A percentile compares a stretch with the other conserved stretches of the same genome.
Conservation (phyloP, 352 stramenopile species). For the Phytopythium litorale region DNA sequence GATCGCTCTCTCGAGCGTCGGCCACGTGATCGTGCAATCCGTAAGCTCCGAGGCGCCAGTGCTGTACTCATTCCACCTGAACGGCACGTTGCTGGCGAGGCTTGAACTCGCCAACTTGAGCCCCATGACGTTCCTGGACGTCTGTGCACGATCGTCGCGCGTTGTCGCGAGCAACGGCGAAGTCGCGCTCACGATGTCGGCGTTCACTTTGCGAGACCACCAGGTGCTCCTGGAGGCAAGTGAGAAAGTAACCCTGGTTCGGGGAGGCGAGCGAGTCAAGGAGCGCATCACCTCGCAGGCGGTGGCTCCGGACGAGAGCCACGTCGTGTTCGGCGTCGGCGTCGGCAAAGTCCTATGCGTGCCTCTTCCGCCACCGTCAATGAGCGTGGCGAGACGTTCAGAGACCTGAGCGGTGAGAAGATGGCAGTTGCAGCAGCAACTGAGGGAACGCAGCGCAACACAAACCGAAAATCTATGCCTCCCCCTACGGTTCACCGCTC, state of each 20-base stretch:
- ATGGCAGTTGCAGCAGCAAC: background rate
- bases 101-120: slow-evolving; percentile 15
- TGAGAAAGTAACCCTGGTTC: background rate
- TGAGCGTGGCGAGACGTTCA: slow-evolving; percentile 3
- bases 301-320: slow-evolving; percentile 70
- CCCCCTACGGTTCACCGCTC: background rate
- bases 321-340: slow-evolving; percentile 66
- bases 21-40: slow-evolving; percentile 71
- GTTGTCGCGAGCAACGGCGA: slow-evolving; percentile 63
- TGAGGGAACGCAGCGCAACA: background rate
- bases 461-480: slow-evolving; percentile 51
- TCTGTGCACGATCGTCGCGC: slow-evolving; percentile 63
- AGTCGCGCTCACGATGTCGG: slow-evolving; percentile 37
- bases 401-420: slow-evolving; percentile 20
- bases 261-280: slow-evolving; percentile 3
- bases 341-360: slow-evolving; percentile 49
- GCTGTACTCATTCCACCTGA: slow-evolving; percentile 74
- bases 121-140: slow-evolving; percentile 46
- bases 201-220: slow-evolving; percentile 42
- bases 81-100: slow-evolving; percentile 52
- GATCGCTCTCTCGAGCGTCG: slow-evolving; percentile 59
- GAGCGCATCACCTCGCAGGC: slow-evolving; percentile 56
- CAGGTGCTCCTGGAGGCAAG: slow-evolving; percentile 50
- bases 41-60: slow-evolving; percentile 43
- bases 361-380: slow-evolving; percentile 27